Base-by-base conservation (phyloP, 768 basidiomycete genomes). In the Calvatia gigantea region DNA sequence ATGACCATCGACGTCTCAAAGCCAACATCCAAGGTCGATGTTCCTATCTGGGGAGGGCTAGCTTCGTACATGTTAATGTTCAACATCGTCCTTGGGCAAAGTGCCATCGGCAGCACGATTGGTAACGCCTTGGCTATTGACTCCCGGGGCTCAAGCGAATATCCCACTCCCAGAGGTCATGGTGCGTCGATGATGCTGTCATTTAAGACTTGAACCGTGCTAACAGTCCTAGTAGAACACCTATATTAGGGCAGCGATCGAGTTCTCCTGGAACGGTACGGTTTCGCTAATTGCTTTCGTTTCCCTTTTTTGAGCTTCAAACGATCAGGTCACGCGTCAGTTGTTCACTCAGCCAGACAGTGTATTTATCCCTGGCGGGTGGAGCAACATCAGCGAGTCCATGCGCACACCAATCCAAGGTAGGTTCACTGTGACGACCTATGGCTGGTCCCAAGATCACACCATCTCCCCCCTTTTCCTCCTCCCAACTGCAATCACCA, bases 111-210 rank as follows among this genome's bases (percentile, higher is more conserved):
- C 8, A 52, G 29, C 25, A 32, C 39, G 12, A 23, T 52, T 4
- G 51, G 25, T 11, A 52, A 52, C 17, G 39, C 39, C 19, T n/a
- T 52, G 51, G 51, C 23, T 52, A 17, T 33, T 52, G 32, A 49
- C 48, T 19, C 39, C 39, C 3, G 39, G 39, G 9, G 39, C 39
- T 42, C 39, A 25, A 21, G 19, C 23, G 23, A 42, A 42, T 12
- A 42, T 21, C 7, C 19, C 39, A 17, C 39, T 42, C 23, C 17
- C 46, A 14, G 29, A 47, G 12, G 27, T 17, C 14, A 28, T 46
- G 45, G 45, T 46, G 31, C 27, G 45, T 29, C 29, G 2, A 14
- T 38, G 12, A 38, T 38, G 14, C 2, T 3, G 17, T 17, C 17
- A 38, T 8, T 17, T 38, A 17, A 38, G 15, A n/a, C n/a, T n/a